Evolutionary conservation across 2,329 filamentous ascomycete genomes (phyloP), one percentile per base, ranked within the genome.

Genomic region (Penicillium oxalicum): DNA sequence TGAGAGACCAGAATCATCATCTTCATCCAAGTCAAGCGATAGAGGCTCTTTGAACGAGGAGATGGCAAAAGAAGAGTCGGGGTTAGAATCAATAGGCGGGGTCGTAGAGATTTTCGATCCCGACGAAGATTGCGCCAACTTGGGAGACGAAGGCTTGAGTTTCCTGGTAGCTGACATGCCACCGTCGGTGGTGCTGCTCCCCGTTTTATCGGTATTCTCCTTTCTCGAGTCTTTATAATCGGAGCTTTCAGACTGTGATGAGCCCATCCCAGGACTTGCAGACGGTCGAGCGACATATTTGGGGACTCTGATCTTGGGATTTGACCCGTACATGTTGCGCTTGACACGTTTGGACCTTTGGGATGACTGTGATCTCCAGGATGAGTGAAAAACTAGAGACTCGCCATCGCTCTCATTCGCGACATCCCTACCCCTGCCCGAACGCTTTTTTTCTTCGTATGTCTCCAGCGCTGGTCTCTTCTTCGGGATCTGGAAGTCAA

Each of bases 41-140:
- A 45, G 40, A 18, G 43, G 38, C 9, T 61, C 55, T 24, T 55
- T 56, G 37, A 49, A 50, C 4, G 60, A 62, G 25, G 54, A 56
- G 26, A 59, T 54, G 9, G 55, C 57, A 11, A 63, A 41, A 3
- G 67, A 68, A 8, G 65, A 64, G 47, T 55, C 62, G 7, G 63
- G 59, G 12, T 55, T 53, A 7, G 47, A 54, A 40, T 60, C 59
- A 11, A 48, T 49, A 4, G 61, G 59, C 12, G 64, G 47, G 5
- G 45, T 37, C 2, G 54, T 53, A 5, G 65, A 63, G 5, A 60
- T 37, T 51, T 61, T 67, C 41, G 68, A 67, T 35, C 50, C 42
- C 2, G 56, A 45, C 1, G 48, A 47, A 4, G 44, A 12, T 29
- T 32, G 13, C 33, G 43, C 18, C 24, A 32, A 25, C 27, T 32